Conservation (phyloP, 345 rosid species). For the Ricinus communis region DNA sequence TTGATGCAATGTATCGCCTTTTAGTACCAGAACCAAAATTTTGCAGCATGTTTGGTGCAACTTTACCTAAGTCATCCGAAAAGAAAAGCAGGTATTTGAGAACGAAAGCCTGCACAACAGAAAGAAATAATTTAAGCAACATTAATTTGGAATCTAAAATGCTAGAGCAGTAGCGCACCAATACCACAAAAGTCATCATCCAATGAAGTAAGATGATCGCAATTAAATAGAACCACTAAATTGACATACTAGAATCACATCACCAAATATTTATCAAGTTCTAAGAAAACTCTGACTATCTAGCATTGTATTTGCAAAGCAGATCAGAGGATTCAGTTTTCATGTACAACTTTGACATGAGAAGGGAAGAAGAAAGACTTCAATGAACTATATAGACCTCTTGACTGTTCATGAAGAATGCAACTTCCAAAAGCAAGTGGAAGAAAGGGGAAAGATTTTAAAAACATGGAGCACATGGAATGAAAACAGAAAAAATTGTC, state of each 20-base stretch:
- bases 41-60: constrained; percentile 34
- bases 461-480: no score
- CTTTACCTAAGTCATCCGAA: constrained; percentile 59
- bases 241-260: neutral
- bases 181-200: neutral
- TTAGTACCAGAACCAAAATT: constrained; percentile 43
- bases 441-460: neutral
- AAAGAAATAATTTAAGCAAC: constrained; percentile 27
- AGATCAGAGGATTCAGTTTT: neutral
- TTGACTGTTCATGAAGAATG: neutral
- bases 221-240: neutral
- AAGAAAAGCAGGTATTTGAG: constrained; percentile 89
- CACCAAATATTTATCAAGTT: neutral
- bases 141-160: neutral
- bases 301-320: neutral
- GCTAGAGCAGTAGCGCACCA: neutral
- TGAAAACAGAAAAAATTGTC: neutral
- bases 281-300: neutral
- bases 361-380: neutral
- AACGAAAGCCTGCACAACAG: constrained; percentile 81
- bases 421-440: neutral
- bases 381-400: neutral
- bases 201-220: neutral
- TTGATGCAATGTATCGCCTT: constrained; percentile 43
- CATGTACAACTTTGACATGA: neutral